Percentiles rank a stretch among this genome's conserved stretches.
Conservation (phyloP, 805 yeast genomes). For the Kodamaea sagamina region DNA sequence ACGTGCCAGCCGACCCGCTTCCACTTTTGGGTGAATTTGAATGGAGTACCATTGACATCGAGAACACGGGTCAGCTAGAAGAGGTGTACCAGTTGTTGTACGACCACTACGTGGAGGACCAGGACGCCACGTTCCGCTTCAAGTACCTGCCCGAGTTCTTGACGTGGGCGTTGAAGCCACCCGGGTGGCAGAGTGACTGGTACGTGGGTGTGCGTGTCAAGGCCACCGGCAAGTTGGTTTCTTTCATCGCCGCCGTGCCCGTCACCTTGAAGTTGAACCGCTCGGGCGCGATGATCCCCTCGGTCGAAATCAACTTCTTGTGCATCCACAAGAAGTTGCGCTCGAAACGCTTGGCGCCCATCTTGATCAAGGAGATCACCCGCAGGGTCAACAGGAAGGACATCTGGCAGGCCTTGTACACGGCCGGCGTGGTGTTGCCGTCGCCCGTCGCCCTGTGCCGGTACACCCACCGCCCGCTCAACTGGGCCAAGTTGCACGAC, state of each 20-base stretch:
- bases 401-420: conserved; percentile 95
- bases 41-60: conserved; percentile 79
- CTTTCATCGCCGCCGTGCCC: conserved; percentile 92
- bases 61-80: conserved; percentile 54
- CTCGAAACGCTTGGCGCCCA: conserved; percentile 92
- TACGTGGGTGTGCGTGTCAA: conserved; percentile 90
- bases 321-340: conserved; percentile 93
- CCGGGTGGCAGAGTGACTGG: conserved; percentile 91
- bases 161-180: conserved; percentile 91
- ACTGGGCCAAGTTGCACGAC: conserved; percentile 86
- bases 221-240: conserved; percentile 74
- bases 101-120: conserved; percentile 93
- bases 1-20: conserved; percentile 69
- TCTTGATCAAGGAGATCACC: conserved; percentile 90
- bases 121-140: conserved; percentile 88
- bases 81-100: conserved; percentile 80
- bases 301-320: conserved; percentile 90
- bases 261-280: conserved; percentile 62
- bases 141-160: conserved; percentile 81
- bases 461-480: conserved; percentile 89
- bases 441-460: conserved; percentile 89
- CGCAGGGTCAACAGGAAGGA: conserved; percentile 81
- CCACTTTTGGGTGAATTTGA: conserved; percentile 79
- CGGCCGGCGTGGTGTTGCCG: conserved; percentile 90
- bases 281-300: conserved; percentile 45